Conservation (phyloP, 1,284 basidiomycete genomes). For the Sanghuangporus baumii region DNA sequence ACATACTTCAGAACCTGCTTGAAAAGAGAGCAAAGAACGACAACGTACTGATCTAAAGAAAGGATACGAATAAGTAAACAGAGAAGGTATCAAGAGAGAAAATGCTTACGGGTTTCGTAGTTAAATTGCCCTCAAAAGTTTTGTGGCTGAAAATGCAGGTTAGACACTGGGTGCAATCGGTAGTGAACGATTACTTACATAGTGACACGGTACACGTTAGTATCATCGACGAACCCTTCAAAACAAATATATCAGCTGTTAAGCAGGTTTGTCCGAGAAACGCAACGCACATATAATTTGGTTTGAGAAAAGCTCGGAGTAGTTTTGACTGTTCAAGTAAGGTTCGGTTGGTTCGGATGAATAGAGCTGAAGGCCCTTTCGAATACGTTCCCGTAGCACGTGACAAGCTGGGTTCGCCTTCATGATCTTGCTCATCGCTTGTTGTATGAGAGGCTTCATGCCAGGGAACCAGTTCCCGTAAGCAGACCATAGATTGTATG, state of each 20-base stretch:
- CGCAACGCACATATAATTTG: constrained; percentile 88
- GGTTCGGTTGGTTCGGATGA: constrained; percentile 99
- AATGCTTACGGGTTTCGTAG: constrained; percentile 95
- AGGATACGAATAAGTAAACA: not conserved
- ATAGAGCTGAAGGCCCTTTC: constrained; percentile 97
- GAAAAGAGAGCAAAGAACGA: not conserved
- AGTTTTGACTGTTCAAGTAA: constrained; percentile 96
- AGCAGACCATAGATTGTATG: constrained; percentile 98
- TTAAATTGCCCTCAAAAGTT: constrained; percentile 99
- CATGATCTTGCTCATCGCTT: constrained; percentile 99
- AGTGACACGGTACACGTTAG: constrained; percentile 98
- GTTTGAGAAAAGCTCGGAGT: constrained; percentile 98
- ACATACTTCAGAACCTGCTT: constrained; percentile 4
- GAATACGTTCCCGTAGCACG: constrained; percentile 96
- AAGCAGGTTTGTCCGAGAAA: not conserved
- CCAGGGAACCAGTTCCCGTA: constrained; percentile 99
- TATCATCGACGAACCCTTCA: constrained; percentile 97
- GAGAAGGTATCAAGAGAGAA: too few relatives aligned
- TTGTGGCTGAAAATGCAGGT: constrained; percentile 60
- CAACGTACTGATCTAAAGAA: constrained; percentile 22
- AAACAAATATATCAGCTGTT: constrained; percentile 16
- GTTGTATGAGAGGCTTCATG: constrained; percentile 95
- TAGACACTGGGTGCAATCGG: constrained; percentile 1
- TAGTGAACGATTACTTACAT: constrained; percentile 48
- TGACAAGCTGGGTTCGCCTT: constrained; percentile 98